A percentile compares a stretch with the other conserved stretches of the same genome.
Conservation (phyloP, 495 filamentous ascomycete species). For the Trypethelium eluteriae region DNA sequence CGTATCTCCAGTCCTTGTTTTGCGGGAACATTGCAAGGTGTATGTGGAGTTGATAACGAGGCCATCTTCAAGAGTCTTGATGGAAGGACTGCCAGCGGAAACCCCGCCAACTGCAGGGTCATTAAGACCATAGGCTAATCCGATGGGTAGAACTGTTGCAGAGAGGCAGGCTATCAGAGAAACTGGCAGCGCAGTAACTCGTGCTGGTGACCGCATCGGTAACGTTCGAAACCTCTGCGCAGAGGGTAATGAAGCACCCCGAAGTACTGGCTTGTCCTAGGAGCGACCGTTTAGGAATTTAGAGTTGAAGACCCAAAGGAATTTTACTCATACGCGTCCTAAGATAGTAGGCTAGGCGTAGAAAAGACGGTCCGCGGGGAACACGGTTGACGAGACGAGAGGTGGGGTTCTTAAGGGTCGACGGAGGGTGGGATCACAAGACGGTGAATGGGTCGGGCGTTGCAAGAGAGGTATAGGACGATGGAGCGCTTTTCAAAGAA, state of each 20-base stretch:
- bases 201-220: background rate
- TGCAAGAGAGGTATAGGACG: no score
- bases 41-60: conserved; percentile 70
- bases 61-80: conserved; percentile 32
- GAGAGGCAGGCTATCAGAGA: background rate
- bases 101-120: background rate
- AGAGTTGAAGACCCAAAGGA: background rate
- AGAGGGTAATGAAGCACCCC: background rate
- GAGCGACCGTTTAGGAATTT: no score
- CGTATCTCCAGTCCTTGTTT: conserved; percentile 66
- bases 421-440: no score
- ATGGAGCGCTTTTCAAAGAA: no score
- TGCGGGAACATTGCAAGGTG: conserved; percentile 62
- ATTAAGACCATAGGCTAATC: background rate
- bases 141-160: background rate
- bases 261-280: no score
- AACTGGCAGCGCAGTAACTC: background rate
- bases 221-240: background rate
- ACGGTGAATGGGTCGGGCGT: no score
- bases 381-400: background rate
- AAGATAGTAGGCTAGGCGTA: background rate
- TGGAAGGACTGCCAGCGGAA: background rate
- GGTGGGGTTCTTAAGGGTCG: background rate
- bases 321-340: background rate
- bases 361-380: background rate